Conservation (phyloP, 441 rosid genomes). For the Kokia cookei region DNA sequence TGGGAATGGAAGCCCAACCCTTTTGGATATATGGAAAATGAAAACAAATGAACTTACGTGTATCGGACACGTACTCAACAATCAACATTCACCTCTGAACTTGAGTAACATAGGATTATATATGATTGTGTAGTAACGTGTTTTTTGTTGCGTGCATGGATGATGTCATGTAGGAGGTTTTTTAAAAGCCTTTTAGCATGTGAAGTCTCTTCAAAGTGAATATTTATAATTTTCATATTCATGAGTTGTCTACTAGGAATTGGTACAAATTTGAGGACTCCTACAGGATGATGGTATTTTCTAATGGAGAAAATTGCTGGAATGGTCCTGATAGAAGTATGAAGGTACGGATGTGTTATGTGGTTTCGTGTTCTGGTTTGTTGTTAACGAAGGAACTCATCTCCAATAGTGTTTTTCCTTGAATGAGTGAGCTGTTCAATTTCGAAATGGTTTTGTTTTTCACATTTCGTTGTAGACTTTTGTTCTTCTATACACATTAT, state of each 20-base stretch:
- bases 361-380: background rate
- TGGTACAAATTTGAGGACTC: slow-evolving; percentile 89
- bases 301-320: slow-evolving; percentile 89
- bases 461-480: background rate
- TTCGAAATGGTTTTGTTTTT: background rate
- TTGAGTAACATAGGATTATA: background rate
- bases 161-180: background rate
- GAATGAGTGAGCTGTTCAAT: background rate
- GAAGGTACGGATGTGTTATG: slow-evolving; percentile 39
- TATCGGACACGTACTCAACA: background rate
- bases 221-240: slow-evolving; percentile 5
- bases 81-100: background rate
- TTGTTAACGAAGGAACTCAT: background rate
- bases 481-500: background rate
- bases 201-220: background rate
- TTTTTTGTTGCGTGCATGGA: background rate
- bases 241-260: slow-evolving; percentile 30
- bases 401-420: background rate
- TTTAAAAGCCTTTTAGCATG: background rate
- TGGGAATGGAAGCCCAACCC: background rate
- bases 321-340: slow-evolving; percentile 94
- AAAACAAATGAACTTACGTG: background rate
- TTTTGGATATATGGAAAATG: background rate
- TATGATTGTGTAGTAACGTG: background rate
- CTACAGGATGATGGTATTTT: slow-evolving; percentile 57